Evolutionary conservation across 352 stramenopile species (phyloP).

Genomic region (Phytophthora colocasiae): DNA sequence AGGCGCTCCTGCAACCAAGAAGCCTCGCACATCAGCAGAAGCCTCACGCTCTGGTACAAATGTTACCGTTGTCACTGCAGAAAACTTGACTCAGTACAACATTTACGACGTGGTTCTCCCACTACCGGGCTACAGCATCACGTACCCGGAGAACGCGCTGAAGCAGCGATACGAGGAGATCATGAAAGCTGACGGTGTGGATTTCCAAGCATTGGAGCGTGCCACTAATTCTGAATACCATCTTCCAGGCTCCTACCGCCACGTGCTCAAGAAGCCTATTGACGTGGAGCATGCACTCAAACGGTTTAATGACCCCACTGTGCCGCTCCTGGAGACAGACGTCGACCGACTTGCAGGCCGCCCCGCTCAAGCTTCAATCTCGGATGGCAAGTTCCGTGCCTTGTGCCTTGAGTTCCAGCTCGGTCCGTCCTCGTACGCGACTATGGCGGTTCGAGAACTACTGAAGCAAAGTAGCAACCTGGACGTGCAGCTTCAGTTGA

Average conservation of each 20-base stretch:
- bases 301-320: conserved; percentile 91
- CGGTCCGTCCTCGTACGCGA: conserved; percentile 94
- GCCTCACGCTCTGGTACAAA: conserved; percentile 39
- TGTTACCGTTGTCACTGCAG: conserved; percentile 72
- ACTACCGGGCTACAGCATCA: conserved; percentile 93
- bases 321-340: conserved; percentile 95
- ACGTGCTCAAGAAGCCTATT: conserved; percentile 90
- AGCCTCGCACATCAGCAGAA: conserved; percentile 42
- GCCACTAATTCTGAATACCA: conserved; percentile 91
- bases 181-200: conserved; percentile 61
- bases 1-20: conserved; percentile 28
- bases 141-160: conserved; percentile 87
- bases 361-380: conserved; percentile 52
- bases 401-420: conserved; percentile 88
- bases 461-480: conserved; percentile 94
- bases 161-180: conserved; percentile 75
- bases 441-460: conserved; percentile 95
- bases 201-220: conserved; percentile 70
- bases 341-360: conserved; percentile 77
- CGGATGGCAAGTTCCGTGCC: conserved; percentile 63
- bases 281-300: conserved; percentile 93
- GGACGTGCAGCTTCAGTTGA: conserved; percentile 67
- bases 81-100: conserved; percentile 91
- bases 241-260: conserved; percentile 94
- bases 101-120: conserved; percentile 97